Evolutionary conservation across 169 alveolate species (phyloP).

Genomic region (Plasmodium malariae): DNA sequence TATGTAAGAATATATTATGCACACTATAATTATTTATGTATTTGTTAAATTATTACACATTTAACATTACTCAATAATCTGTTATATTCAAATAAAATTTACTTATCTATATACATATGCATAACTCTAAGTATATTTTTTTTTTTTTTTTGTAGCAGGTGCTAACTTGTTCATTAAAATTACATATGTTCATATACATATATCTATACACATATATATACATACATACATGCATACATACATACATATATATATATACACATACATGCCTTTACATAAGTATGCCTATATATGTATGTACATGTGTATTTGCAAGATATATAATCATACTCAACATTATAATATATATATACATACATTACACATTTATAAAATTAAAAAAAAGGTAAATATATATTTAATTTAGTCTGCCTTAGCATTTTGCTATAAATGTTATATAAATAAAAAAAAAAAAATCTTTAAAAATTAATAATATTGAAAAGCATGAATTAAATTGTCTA

Average conservation of each 20-base stretch:
- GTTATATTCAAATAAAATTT: too few species aligned
- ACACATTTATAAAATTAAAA: neutral
- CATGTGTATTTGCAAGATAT: too few species aligned
- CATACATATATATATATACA: neutral
- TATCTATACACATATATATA: neutral
- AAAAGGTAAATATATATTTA: neutral
- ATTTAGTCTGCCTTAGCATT: conserved; percentile 10
- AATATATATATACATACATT: neutral
- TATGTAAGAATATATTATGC: too few species aligned
- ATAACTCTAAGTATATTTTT: neutral
- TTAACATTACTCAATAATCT: too few species aligned
- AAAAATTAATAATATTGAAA: conserved; percentile 18
- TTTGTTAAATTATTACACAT: too few species aligned
- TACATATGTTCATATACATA: neutral
- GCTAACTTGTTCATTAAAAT: neutral
- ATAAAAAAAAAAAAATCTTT: conserved; percentile 4
- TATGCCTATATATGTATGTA: too few species aligned
- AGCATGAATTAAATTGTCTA: conserved; percentile 20
- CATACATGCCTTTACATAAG: too few species aligned
- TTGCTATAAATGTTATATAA: conserved; percentile 18
- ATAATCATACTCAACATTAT: conserved; percentile 2
- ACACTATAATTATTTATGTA: too few species aligned
- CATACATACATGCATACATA: neutral
- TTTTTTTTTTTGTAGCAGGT: neutral
- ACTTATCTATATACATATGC: neutral